Percentiles rank a stretch among this genome's conserved stretches.
Conservation (phyloP, 1,284 basidiomycete genomes). For the Marasmius oreades region DNA sequence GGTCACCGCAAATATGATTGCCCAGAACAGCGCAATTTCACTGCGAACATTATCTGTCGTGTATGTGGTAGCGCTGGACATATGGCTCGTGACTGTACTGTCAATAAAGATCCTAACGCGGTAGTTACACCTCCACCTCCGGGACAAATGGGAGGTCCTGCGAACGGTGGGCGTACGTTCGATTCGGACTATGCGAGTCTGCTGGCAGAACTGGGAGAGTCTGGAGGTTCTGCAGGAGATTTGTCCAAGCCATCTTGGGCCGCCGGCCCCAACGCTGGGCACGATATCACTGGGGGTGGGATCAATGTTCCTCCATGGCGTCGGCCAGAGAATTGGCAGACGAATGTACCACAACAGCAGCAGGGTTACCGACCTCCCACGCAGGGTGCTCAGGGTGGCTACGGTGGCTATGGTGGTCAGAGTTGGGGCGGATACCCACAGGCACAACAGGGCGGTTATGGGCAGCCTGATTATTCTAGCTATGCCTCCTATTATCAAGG, state of each 20-base stretch:
- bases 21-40: constrained; percentile 94
- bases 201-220: constrained; percentile 98
- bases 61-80: constrained; percentile 93
- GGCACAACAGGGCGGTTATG: constrained; percentile 41
- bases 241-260: constrained; percentile 57
- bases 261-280: constrained; percentile 50
- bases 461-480: constrained; percentile 51
- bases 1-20: constrained; percentile 97
- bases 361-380: constrained; percentile 53
- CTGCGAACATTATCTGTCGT: constrained; percentile 96
- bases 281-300: constrained; percentile 76
- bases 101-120: constrained; percentile 75
- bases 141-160: constrained; percentile 52
- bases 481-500: constrained; percentile 82
- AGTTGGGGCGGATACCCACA: constrained; percentile 37
- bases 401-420: constrained; percentile 39
- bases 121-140: constrained; percentile 34
- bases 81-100: constrained; percentile 95
- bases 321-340: constrained; percentile 79
- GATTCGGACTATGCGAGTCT: constrained; percentile 97
- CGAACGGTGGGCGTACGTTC: constrained; percentile 43
- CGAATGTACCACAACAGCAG: constrained; percentile 43
- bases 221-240: constrained; percentile 53
- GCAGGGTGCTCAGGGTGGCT: constrained; percentile 34
- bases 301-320: constrained; percentile 84